Evolutionary conservation across 768 basidiomycete species (phyloP).

Genomic region (Leccinum disarticulatum): DNA sequence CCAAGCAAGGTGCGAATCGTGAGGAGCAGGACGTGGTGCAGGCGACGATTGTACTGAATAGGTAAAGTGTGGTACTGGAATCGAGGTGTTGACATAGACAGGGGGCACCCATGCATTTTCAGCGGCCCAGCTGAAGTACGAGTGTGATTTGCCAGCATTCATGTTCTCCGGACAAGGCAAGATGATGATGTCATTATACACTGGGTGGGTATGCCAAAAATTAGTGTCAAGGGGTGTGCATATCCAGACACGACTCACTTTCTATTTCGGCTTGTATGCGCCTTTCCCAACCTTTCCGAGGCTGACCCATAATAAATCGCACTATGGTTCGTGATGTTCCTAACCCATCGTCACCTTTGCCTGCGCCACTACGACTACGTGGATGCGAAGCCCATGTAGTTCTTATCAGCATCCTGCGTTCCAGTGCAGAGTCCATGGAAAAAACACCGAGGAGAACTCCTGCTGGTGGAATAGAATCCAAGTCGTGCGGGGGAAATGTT

Average conservation of each 20-base stretch:
- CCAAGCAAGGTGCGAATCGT: constrained; percentile 66
- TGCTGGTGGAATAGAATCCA: constrained; percentile 76
- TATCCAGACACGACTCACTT: constrained; percentile 49
- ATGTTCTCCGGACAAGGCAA: constrained; percentile 90
- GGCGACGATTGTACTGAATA: constrained; percentile 60
- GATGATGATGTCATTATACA: constrained; percentile 83
- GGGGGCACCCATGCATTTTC: constrained; percentile 90
- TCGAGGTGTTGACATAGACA: constrained; percentile 51
- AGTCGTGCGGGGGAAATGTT: constrained; percentile 69
- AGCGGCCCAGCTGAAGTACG: constrained; percentile 92
- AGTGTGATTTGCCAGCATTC: constrained; percentile 92
- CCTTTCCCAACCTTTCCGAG: constrained; percentile 75
- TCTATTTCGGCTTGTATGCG: constrained; percentile 88
- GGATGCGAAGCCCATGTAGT: constrained; percentile 88
- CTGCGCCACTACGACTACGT: constrained; percentile 73
- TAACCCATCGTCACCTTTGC: constrained; percentile 60
- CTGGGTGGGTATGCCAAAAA: constrained; percentile 37
- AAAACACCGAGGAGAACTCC: constrained; percentile 90
- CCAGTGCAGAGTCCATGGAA: constrained; percentile 80
- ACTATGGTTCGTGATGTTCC: constrained; percentile 85
- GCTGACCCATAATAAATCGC: constrained; percentile 86
- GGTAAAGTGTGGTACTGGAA: constrained; percentile 50
- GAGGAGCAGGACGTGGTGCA: constrained; percentile 63
- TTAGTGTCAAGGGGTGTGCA: not conserved
- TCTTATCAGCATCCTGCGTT: constrained; percentile 84